Evolutionary conservation across 2,329 filamentous ascomycete genomes (phyloP), one percentile per base, ranked within the genome.

Genomic region (Emergomyces orientalis): DNA sequence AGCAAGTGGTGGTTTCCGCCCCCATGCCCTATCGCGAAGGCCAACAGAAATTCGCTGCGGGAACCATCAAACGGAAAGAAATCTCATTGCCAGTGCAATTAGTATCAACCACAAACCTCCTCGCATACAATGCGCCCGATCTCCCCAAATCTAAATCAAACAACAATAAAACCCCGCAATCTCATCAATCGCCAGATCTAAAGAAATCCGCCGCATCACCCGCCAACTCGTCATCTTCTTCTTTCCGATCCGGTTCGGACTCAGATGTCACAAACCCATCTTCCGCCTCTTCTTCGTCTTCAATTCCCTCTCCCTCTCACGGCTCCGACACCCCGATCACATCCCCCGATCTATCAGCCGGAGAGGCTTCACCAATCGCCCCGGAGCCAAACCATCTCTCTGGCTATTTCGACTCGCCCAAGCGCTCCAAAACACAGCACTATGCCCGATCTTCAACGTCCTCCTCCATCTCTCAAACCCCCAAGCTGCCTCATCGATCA

Each of bases 91-190:
- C 94, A 0, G 83, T 96, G 61, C 87, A 91, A 75, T 83, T 99
- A 66, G 81, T 97, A 58, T 95, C 94, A 64, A 96, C 93, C 5
- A 97, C 94, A 69, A 99, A 97, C 77, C 91, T 95, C 84, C 87
- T 97, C 62, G 91, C 91, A 8, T 96, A 96, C 82, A 93, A 93
- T 72, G 92, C 94, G 11, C 93, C 93, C 59, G 89, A 97, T 72
- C 86, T 97, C 65, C 63, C 59, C 7, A 57, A 56, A n/a, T 32
- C 25, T 1, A 51, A 32, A 8, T 59, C 52, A 25, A 41, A 25
- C 5, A 22, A 22, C 32, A 56, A 22, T 22, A 34, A 56, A 25
- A 14, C 52, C 25, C 17, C 13, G 13, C 51, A 54, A 34, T 14
- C 25, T 9, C 14, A 25, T 14, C 52, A 56, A 56, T 30, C 34